Percentiles rank a stretch among this genome's conserved stretches.
Conservation (phyloP, 495 filamentous ascomycete genomes). For the Zalerion maritima region DNA sequence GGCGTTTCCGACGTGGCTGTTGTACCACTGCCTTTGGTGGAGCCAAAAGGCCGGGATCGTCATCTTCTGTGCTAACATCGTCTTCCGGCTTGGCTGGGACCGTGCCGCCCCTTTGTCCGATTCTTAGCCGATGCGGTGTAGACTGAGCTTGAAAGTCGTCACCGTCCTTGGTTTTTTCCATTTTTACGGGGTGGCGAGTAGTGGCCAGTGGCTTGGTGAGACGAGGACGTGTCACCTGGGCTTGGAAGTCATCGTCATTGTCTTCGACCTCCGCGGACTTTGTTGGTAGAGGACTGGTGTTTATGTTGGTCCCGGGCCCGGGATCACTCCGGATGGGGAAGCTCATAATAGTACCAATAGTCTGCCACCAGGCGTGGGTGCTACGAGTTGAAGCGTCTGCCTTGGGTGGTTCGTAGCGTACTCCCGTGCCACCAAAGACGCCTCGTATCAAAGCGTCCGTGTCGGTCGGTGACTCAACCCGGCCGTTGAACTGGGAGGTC, state of each 20-base stretch:
- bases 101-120: conserved; percentile 6
- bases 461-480: conserved; percentile 16
- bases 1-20: no score
- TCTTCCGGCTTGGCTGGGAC: conserved; percentile 6
- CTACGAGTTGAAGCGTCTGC: conserved; percentile 16
- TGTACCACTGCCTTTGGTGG: no score
- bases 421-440: conserved; percentile 19
- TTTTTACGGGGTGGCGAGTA: conserved; percentile 1
- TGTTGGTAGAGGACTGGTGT: conserved; percentile 1
- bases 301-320: no score
- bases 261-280: conserved; percentile 7
- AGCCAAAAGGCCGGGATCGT: conserved; percentile 12
- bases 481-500: conserved; percentile 17
- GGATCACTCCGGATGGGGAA: no score
- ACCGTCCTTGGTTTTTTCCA: conserved; percentile 10
- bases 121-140: conserved; percentile 6
- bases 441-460: conserved; percentile 18
- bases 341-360: conserved; percentile 16
- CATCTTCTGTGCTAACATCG: conserved; percentile 22
- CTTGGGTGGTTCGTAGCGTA: conserved; percentile 11
- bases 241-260: conserved; percentile 35
- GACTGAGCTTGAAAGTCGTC: conserved; percentile 16
- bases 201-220: conserved; percentile 8
- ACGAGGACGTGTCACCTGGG: conserved; percentile 31
- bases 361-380: conserved; percentile 36